Evolutionary conservation across 1,284 basidiomycete species (phyloP).

Genomic region (Malassezia brasiliensis): DNA sequence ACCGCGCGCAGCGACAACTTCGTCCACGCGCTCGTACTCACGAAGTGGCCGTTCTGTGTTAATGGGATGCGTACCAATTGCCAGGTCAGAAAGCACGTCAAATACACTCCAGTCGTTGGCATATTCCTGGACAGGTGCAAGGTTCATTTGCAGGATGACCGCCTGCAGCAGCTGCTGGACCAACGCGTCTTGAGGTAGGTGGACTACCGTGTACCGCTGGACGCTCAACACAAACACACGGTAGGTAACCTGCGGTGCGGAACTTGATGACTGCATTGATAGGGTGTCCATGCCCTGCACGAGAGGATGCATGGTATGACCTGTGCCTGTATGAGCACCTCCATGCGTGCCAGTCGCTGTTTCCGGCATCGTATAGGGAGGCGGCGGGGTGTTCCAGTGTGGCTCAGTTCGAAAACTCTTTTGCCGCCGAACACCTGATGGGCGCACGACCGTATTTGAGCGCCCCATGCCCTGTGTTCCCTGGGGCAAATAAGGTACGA

Average conservation of each 20-base stretch:
- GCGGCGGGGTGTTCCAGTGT: too few species aligned
- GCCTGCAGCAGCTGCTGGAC: background rate
- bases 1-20: conserved; percentile 28
- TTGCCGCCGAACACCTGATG: too few species aligned
- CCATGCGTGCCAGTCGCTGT: too few species aligned
- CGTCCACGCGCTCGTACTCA: conserved; percentile 42
- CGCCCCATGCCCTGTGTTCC: too few species aligned
- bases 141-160: background rate
- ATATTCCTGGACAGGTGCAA: conserved; percentile 5
- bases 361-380: too few species aligned
- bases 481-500: too few species aligned
- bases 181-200: background rate
- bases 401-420: too few species aligned
- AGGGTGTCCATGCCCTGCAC: background rate
- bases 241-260: background rate
- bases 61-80: conserved; percentile 20
- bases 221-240: conserved; percentile 12
- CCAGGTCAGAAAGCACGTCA: conserved; percentile 33
- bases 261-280: background rate
- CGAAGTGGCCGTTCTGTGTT: conserved; percentile 35
- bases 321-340: too few species aligned
- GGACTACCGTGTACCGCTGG: conserved; percentile 8
- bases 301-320: background rate
- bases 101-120: conserved; percentile 39
- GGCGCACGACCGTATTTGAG: too few species aligned